Conservation (phyloP, 2,329 filamentous ascomycete genomes). For the Ascosphaera pollenicola region DNA sequence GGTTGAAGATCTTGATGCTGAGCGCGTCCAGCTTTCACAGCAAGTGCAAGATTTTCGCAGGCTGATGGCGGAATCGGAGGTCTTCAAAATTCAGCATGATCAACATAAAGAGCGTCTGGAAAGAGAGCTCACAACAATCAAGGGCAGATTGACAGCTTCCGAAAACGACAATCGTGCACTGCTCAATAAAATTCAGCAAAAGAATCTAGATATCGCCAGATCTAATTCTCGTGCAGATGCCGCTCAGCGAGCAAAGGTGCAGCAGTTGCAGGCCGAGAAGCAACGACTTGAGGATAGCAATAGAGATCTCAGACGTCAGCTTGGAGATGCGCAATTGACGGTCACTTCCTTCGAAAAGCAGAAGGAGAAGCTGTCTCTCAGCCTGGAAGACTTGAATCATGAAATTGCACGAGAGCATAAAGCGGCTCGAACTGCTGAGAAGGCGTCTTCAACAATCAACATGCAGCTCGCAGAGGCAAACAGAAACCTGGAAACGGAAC, state of each 20-base stretch:
- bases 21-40: constrained; percentile 51
- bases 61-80: constrained; percentile 69
- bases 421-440: constrained; percentile 72
- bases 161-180: constrained; percentile 91
- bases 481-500: constrained; percentile 72
- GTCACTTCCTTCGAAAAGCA: constrained; percentile 79
- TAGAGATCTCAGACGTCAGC: constrained; percentile 55
- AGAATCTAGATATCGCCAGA: constrained; percentile 85
- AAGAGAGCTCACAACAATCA: constrained; percentile 73
- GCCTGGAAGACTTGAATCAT: constrained; percentile 77
- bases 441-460: constrained; percentile 56
- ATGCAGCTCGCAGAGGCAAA: constrained; percentile 77
- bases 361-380: constrained; percentile 75
- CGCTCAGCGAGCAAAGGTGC: constrained; percentile 53
- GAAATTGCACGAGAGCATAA: constrained; percentile 81
- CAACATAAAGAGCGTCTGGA: constrained; percentile 87
- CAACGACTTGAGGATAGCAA: constrained; percentile 62
- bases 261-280: constrained; percentile 64
- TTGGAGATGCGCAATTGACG: constrained; percentile 64
- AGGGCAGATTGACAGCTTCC: constrained; percentile 69
- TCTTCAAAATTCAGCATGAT: constrained; percentile 74
- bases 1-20: constrained; percentile 56
- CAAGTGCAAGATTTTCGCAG: constrained; percentile 74
- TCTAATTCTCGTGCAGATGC: constrained; percentile 73
- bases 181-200: constrained; percentile 94